These are phyloP conservation scores for Clavariopsis aquatica DNA, from an alignment of 495 filamentous ascomycete genomes.

Conservation along the genomic window DNA sequence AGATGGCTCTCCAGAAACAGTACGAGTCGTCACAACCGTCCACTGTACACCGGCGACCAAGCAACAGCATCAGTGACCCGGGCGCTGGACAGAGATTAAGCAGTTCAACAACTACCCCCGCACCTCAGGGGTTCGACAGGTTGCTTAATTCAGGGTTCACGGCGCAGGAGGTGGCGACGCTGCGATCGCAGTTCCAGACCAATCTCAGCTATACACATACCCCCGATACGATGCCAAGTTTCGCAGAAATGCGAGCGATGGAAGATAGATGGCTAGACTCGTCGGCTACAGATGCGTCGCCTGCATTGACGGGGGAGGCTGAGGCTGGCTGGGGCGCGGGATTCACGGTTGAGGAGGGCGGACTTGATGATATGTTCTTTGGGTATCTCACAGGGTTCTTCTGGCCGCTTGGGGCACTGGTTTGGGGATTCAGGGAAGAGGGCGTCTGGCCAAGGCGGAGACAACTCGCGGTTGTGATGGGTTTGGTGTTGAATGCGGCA, in stretches of 20 bases:
- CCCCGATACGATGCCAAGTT: slow-evolving; percentile 78
- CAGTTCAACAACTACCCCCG: slow-evolving; percentile 54
- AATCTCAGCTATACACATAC: slow-evolving; percentile 65
- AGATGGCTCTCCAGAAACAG: slow-evolving; percentile 35
- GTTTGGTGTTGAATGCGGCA: slow-evolving; percentile 70
- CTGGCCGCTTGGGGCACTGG: slow-evolving; percentile 83
- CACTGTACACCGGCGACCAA: slow-evolving; percentile 16
- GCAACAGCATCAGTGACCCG: slow-evolving; percentile 1
- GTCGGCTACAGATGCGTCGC: slow-evolving; percentile 51
- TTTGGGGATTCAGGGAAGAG: slow-evolving; percentile 83
- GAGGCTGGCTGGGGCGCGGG: slow-evolving; percentile 41
- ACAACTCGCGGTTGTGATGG: slow-evolving; percentile 79
- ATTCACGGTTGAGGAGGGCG: slow-evolving; percentile 55
- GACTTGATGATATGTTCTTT: slow-evolving; percentile 81
- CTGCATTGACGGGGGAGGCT: slow-evolving; percentile 44
- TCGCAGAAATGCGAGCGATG: slow-evolving; percentile 60
- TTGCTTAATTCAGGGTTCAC: slow-evolving; percentile 79
- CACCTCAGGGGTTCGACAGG: slow-evolving; percentile 87
- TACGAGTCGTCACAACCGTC: slow-evolving; percentile 9
- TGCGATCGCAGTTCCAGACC: slow-evolving; percentile 82
- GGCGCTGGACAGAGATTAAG: slow-evolving; percentile 10
- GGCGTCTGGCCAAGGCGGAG: slow-evolving; percentile 82
- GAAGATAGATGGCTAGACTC: slow-evolving; percentile 95
- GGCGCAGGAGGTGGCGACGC: slow-evolving; percentile 71
- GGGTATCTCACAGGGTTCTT: slow-evolving; percentile 91